Evolutionary conservation across 768 basidiomycete species (phyloP), one percentile per base, ranked within the genome.

Genomic region (Kwoniella sp.): DNA sequence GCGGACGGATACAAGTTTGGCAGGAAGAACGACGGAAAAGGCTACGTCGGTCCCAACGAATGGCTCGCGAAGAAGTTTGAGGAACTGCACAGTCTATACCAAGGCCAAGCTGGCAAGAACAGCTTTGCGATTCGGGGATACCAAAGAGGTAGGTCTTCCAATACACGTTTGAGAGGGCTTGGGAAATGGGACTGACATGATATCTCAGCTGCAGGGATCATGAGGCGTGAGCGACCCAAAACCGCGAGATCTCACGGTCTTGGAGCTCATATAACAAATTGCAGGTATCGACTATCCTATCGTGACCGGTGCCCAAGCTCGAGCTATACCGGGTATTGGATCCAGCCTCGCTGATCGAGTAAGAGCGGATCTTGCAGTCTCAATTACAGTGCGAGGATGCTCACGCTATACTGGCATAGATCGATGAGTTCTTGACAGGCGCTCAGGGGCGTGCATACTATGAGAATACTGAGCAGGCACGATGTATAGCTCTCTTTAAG

Each of bases 401-500:
- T n/a, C n/a, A n/a, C 12, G 30, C 24, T n/a, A 13, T 15, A 15
- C 24, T 36, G 15, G 37, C n/a, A n/a, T 25, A 77, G 74, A 76
- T 79, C 40, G 71, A 74, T 52, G 78, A 79, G 52, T 71, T 75
- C 36, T 22, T 76, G 27, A 52, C 55, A 24, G 69, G 71, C 27
- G 65, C 57, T 1, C 68, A 59, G 0, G 70, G 72, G 8, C 48
- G 78, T 24, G 63, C 62, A 24, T 67, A 55, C 48, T 79, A 68
- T 60, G 78, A 79, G 54, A 68, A 77, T 36, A 74, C 64, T 15
- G 67, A 71, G 21, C 58, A 76, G 64, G 56, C 64, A 21, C 61
- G 67, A 1, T 64, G 67, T 8, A 55, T 76, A 1, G 60, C 59
- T 24, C 50, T 86, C 10, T 93, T 95, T 72, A 85, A 85, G 58